Percentiles rank a stretch among this genome's conserved stretches.
phyloP scores from a whole-genome alignment of 1,139 yeast species.

The Candida sanyaensis region DNA sequence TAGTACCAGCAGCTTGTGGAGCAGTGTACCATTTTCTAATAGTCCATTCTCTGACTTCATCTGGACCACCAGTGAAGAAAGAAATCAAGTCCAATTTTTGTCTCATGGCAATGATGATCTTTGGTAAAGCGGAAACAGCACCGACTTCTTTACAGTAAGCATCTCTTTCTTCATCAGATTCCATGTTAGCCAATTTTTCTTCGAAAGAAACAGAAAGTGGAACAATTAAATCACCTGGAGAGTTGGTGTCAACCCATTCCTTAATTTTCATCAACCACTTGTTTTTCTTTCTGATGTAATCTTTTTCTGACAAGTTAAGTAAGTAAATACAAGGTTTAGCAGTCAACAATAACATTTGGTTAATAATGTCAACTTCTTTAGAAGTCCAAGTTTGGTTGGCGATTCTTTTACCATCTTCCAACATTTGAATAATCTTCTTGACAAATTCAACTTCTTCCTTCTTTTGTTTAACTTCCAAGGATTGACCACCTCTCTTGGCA shows the following conservation, averaged over 20 bases:
- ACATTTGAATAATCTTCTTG: constrained; percentile 68
- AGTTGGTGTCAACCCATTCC: constrained; percentile 94
- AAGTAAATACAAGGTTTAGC: constrained; percentile 97
- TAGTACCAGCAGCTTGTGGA: constrained; percentile 88
- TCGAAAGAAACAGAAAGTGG: constrained; percentile 94
- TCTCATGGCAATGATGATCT: constrained; percentile 83
- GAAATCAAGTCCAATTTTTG: constrained; percentile 79
- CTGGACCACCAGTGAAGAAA: constrained; percentile 83
- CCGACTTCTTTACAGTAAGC: constrained; percentile 88
- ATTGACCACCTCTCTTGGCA: constrained; percentile 93
- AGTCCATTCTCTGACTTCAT: constrained; percentile 89
- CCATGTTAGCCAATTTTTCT: constrained; percentile 90
- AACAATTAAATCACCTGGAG: constrained; percentile 93
- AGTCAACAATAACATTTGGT: constrained; percentile 83
- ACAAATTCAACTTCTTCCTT: constrained; percentile 89
- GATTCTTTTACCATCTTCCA: constrained; percentile 85
- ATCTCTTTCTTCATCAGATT: constrained; percentile 85
- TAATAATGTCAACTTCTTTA: constrained; percentile 88
- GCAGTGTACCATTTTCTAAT: constrained; percentile 83
- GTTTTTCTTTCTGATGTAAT: constrained; percentile 96
- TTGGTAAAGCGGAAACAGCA: constrained; percentile 84
- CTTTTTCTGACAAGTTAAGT: constrained; percentile 91
- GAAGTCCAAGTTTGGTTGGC: constrained; percentile 89
- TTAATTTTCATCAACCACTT: constrained; percentile 88
- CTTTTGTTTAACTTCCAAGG: constrained; percentile 91